Percentiles rank a stretch among this genome's conserved stretches.
Evolutionary conservation across 2,329 filamentous ascomycete species (phyloP).

Genomic region (Acrocalymma vagum): DNA sequence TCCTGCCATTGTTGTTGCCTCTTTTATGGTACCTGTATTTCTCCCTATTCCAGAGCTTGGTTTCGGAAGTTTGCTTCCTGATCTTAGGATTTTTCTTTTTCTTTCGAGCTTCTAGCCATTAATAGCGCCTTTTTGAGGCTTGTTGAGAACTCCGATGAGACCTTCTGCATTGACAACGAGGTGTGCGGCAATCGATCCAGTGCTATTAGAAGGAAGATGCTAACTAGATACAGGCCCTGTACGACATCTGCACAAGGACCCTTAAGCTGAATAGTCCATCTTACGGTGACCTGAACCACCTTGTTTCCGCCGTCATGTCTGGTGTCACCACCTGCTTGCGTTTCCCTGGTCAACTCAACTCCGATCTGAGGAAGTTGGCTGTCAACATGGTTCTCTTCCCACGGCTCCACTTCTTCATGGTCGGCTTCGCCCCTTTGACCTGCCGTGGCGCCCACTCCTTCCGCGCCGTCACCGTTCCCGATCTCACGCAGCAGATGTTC

Average conservation of each 20-base stretch:
- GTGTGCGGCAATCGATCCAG: conserved; percentile 41
- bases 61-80: too few relatives aligned
- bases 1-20: too few relatives aligned
- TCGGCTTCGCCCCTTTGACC: conserved; percentile 96
- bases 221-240: conserved; percentile 70
- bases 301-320: conserved; percentile 98
- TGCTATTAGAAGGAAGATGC: too few relatives aligned
- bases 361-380: conserved; percentile 96
- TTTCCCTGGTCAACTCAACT: conserved; percentile 99
- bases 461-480: conserved; percentile 94
- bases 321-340: conserved; percentile 96
- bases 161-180: conserved; percentile 99
- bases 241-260: conserved; percentile 99
- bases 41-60: too few relatives aligned
- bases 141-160: conserved; percentile 99
- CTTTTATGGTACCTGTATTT: too few relatives aligned
- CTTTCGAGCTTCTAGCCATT: too few relatives aligned
- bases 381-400: conserved; percentile 99
- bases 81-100: too few relatives aligned
- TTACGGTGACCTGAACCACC: conserved; percentile 98
- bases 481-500: conserved; percentile 99
- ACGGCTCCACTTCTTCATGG: conserved; percentile 99
- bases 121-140: too few relatives aligned
- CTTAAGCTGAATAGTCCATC: conserved; percentile 97
- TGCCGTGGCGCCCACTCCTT: conserved; percentile 89